Evolutionary conservation across 345 rosid species (phyloP).

Genomic region (Geranium brycei): DNA sequence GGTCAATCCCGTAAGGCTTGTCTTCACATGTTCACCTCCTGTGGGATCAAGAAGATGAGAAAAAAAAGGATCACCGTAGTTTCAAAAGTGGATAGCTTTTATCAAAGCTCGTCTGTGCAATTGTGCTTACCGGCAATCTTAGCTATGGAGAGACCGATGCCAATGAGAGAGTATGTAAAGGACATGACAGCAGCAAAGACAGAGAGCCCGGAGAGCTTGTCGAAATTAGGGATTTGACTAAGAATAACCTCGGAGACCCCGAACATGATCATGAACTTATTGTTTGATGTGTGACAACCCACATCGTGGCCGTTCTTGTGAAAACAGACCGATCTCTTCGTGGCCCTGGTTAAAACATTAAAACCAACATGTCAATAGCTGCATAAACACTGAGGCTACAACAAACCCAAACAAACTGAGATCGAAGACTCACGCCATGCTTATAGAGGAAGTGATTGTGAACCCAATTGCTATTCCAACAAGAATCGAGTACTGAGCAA

Average conservation of each 20-base stretch:
- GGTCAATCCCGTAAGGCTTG: conserved; percentile 39
- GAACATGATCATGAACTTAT: conserved; percentile 9
- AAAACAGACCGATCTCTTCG: conserved; percentile 11
- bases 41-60: not conserved
- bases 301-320: conserved; percentile 14
- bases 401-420: no score
- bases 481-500: conserved; percentile 7
- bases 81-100: not conserved
- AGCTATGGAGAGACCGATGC: conserved; percentile 15
- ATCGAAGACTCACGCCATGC: not conserved
- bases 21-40: conserved; percentile 31
- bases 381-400: not conserved
- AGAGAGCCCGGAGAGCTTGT: not conserved
- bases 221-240: not conserved
- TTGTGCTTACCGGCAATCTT: conserved; percentile 12
- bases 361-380: not conserved
- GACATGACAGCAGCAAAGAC: conserved; percentile 16
- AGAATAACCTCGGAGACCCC: not conserved
- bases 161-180: conserved; percentile 14
- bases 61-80: not conserved
- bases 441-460: conserved; percentile 3
- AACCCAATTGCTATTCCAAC: conserved; percentile 4
- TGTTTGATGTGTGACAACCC: conserved; percentile 16
- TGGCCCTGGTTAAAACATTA: not conserved
- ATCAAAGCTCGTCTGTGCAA: not conserved